Conservation (phyloP, 805 yeast species). For the Henningerozyma blattae region DNA sequence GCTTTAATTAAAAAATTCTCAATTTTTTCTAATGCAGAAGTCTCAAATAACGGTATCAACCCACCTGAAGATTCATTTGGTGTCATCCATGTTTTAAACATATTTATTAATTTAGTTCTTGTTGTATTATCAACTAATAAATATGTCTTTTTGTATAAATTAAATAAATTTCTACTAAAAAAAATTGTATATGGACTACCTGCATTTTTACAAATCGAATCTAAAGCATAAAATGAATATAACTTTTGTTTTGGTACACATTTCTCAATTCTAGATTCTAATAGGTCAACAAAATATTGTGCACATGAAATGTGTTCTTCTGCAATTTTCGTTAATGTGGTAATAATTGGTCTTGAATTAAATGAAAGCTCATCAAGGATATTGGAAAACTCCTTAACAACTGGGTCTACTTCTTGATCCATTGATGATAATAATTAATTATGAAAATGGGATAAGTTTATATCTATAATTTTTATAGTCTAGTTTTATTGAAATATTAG, state of each 20-base stretch:
- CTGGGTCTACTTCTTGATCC: slow-evolving; percentile 23
- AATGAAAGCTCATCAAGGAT: slow-evolving; percentile 69
- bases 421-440: neutral
- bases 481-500: too few relatives aligned
- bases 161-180: slow-evolving; percentile 53
- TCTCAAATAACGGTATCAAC: slow-evolving; percentile 53
- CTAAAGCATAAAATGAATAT: slow-evolving; percentile 72
- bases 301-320: slow-evolving; percentile 74
- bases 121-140: slow-evolving; percentile 67
- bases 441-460: too few relatives aligned
- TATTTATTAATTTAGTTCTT: slow-evolving; percentile 57
- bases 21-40: slow-evolving; percentile 54
- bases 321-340: slow-evolving; percentile 73
- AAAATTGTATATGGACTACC: slow-evolving; percentile 83
- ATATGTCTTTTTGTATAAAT: slow-evolving; percentile 64
- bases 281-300: slow-evolving; percentile 60
- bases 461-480: too few relatives aligned
- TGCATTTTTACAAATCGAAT: slow-evolving; percentile 82
- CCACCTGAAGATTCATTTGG: slow-evolving; percentile 31
- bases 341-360: slow-evolving; percentile 84
- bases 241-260: slow-evolving; percentile 78
- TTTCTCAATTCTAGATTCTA: slow-evolving; percentile 61
- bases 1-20: slow-evolving; percentile 61
- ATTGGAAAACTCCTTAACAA: slow-evolving; percentile 48
- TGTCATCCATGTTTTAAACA: slow-evolving; percentile 81